These are phyloP conservation scores for Diaporthe amygdali DNA, from an alignment of 2,329 filamentous ascomycete genomes.

Conservation along the genomic window DNA sequence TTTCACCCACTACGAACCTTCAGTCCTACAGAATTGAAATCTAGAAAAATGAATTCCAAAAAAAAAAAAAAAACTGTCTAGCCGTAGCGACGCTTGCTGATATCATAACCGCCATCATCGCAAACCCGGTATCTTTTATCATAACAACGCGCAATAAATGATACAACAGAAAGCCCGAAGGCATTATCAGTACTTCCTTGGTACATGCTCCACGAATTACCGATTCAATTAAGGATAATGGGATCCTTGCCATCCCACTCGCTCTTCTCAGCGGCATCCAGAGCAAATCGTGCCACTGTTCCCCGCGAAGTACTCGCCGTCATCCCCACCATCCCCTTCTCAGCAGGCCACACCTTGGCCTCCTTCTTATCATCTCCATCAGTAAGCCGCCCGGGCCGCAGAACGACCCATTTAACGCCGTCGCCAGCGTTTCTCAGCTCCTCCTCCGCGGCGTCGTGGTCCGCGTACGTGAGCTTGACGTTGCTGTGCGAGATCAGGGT, in stretches of 20 bases:
- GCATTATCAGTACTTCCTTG: too few relatives aligned
- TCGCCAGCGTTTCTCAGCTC: neutral
- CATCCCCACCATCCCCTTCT: slow-evolving; percentile 5
- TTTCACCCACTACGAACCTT: too few relatives aligned
- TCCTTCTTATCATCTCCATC: neutral
- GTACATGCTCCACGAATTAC: neutral
- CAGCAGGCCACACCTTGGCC: neutral
- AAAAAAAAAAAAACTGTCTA: neutral
- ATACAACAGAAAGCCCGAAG: too few relatives aligned
- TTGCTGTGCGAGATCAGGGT: neutral
- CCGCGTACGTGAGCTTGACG: neutral
- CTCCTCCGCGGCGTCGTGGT: neutral
- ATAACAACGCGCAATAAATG: too few relatives aligned
- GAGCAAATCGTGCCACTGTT: neutral
- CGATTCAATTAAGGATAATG: neutral
- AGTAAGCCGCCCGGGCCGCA: neutral
- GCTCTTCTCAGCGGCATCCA: neutral
- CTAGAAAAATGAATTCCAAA: neutral
- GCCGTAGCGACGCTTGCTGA: neutral
- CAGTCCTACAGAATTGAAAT: neutral
- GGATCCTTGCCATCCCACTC: neutral
- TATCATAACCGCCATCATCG: neutral
- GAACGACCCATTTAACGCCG: neutral
- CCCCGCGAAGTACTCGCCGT: neutral
- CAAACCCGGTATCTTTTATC: neutral